phyloP scores from a whole-genome alignment of 1,284 basidiomycete genomes.

The Cryptococcus sp. region DNA sequence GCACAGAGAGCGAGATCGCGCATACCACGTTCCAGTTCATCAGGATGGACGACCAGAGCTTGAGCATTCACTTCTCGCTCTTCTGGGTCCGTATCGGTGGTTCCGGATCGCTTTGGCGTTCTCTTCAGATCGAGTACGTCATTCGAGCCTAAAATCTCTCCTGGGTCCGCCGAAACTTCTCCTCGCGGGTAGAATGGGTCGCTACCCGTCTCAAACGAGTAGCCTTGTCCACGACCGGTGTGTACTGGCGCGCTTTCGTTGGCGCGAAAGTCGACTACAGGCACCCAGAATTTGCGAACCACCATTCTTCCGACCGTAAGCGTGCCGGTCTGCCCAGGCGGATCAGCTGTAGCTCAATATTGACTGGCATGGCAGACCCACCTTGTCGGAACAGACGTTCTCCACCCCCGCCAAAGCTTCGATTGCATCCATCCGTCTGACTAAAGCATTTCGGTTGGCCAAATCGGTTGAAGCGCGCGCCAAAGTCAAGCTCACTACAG shows the following conservation, averaged over 20 bases:
- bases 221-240: constrained; percentile 47
- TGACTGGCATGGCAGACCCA: constrained; percentile 2
- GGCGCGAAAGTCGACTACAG: constrained; percentile 37
- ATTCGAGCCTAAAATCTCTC: constrained; percentile 14
- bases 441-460: constrained; percentile 56
- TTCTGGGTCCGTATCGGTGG: constrained; percentile 29
- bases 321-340: constrained; percentile 57
- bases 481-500: constrained; percentile 53
- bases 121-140: constrained; percentile 31
- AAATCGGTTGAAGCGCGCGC: constrained; percentile 53
- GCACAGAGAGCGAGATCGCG: constrained; percentile 54
- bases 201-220: constrained; percentile 50
- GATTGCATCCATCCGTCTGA: constrained; percentile 56
- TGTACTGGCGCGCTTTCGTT: constrained; percentile 33
- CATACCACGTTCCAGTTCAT: constrained; percentile 47
- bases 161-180: constrained; percentile 31
- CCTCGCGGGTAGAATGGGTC: constrained; percentile 56
- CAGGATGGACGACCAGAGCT: constrained; percentile 34
- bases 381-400: constrained; percentile 65
- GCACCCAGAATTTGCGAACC: constrained; percentile 63
- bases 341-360: background rate
- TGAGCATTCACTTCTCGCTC: constrained; percentile 29
- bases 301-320: constrained; percentile 62
- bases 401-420: constrained; percentile 65
- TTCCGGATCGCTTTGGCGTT: constrained; percentile 15